Base-by-base conservation (phyloP, 345 rosid species). In the Acer saccharum region DNA sequence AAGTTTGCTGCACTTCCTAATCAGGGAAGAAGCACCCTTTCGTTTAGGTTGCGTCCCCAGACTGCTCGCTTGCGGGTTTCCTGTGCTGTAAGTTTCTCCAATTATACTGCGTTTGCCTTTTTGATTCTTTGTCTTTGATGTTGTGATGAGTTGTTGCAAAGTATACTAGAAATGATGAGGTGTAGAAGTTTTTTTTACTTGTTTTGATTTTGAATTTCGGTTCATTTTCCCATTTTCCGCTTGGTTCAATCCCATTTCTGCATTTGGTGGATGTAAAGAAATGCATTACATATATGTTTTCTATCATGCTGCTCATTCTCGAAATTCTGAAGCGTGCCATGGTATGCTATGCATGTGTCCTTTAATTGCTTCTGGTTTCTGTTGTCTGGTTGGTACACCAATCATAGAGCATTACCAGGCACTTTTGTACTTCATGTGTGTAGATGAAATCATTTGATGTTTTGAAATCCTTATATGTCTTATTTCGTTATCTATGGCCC, bases 41-140 rank as follows among this genome's bases (percentile, higher is more conserved):
- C 86, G 11, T 86, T 86, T 81, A 78, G 77, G 54, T 44, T 85
- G 12, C 69, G 57, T 20, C 77, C 82, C 10, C 58, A 12, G 73
- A 85, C 90, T 25, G 60, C 80, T 80, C 90, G 91, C 74, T 82
- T 88, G 60, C 77, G 78, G 76, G 72, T 91, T 65, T 86, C 89
- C 69, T 88, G 90, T 13, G 90, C 90, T 79, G 95, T 89, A 86
- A 68, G 89, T 83, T 76, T 68, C 57, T 76, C 4, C 21, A 1
- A 73, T 20, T 20, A 14, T 23, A 4, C 58, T 52, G 44, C 0
- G 39, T 68, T 44, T 50, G 14, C 60, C 35, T 7, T 32, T 2
- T 4, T 64, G 9, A 64, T 50, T 29, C 18, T 23, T 8, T 57
- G 39, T 60, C n/a, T 20, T 71, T 16, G 20, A 16, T 5, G 20